Conservation (phyloP, 2,329 filamentous ascomycete genomes). For the Phialemonium atrogriseum region DNA sequence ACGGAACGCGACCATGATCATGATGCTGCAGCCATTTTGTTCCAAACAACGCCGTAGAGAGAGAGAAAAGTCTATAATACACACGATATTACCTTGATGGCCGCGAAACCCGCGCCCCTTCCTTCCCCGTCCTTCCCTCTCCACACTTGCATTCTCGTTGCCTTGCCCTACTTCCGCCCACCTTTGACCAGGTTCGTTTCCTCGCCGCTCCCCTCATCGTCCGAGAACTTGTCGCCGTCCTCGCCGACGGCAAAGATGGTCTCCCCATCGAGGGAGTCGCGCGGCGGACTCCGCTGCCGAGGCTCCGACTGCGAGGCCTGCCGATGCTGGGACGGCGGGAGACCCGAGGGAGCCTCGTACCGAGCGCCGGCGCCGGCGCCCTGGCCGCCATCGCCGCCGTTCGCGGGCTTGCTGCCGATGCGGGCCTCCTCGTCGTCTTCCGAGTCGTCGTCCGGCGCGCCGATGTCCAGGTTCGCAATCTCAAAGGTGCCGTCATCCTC, state of each 20-base stretch:
- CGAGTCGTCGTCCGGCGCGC: constrained; percentile 59
- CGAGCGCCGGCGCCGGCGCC: background rate
- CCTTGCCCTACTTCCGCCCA: constrained; percentile 29
- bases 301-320: constrained; percentile 2
- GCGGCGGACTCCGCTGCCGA: constrained; percentile 27
- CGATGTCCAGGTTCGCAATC: constrained; percentile 87
- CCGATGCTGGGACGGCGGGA: background rate
- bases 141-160: background rate
- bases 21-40: background rate
- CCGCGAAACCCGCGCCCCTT: background rate
- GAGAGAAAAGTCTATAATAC: constrained; percentile 1
- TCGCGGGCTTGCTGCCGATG: constrained; percentile 29
- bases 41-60: constrained; percentile 1
- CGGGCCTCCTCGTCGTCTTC: constrained; percentile 50
- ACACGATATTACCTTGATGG: constrained; percentile 1
- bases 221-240: constrained; percentile 72
- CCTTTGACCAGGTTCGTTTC: constrained; percentile 46
- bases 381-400: constrained; percentile 1
- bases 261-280: constrained; percentile 67
- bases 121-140: background rate
- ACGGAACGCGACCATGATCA: too few relatives aligned
- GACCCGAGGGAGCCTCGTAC: background rate
- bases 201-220: constrained; percentile 55
- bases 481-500: constrained; percentile 95
- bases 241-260: constrained; percentile 95